Percentiles rank a stretch among this genome's conserved stretches.
Conservation (phyloP, 257 asterid genomes). For the Vinca minor region DNA sequence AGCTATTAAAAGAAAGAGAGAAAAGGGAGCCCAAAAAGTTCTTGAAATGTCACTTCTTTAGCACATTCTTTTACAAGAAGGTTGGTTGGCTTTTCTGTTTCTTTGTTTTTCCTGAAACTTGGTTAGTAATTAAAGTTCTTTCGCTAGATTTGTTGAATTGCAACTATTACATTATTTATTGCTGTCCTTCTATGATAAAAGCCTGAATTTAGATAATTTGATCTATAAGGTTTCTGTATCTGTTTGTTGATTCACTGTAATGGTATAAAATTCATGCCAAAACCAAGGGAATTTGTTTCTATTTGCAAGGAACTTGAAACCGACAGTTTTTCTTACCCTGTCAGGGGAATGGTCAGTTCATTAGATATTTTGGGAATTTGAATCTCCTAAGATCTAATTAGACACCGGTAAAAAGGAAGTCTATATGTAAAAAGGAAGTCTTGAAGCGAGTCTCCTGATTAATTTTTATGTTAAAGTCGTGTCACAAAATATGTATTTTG, state of each 20-base stretch:
- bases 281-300: neutral
- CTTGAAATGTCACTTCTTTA: conserved; percentile 83
- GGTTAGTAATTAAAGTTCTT: neutral
- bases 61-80: conserved; percentile 88
- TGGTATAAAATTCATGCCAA: too few species aligned
- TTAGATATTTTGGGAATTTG: neutral
- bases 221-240: neutral
- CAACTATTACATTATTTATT: neutral
- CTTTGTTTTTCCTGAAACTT: neutral
- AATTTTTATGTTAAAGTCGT: neutral
- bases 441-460: neutral
- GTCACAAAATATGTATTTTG: neutral
- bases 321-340: neutral
- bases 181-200: neutral
- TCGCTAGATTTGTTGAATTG: neutral
- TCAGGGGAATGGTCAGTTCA: neutral
- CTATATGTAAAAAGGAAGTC: neutral
- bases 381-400: neutral
- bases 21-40: conserved; percentile 66
- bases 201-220: neutral
- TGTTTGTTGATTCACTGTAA: neutral
- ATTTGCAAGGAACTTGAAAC: neutral
- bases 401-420: neutral
- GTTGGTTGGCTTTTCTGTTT: conserved; percentile 20
- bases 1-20: conserved; percentile 86